Base-by-base conservation (phyloP, 108 stramenopile genomes). In the Pseudonitzschia delicatissima region DNA sequence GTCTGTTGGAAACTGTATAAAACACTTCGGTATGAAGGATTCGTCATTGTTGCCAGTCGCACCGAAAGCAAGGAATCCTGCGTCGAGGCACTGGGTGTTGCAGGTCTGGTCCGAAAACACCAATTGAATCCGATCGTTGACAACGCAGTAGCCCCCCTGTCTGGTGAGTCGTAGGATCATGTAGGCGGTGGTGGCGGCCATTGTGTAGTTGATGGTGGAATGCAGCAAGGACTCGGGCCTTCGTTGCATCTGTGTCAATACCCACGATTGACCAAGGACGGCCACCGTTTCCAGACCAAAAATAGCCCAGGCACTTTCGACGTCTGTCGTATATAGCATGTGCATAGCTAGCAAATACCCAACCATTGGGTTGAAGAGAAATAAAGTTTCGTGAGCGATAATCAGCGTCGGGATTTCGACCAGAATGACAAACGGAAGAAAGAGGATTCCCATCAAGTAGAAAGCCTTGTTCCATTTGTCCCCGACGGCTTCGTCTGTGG, bases 311-410 rank as follows among this genome's bases (percentile, higher is more conserved):
- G 60, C 60, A 27, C 20, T 40, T n/a, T 20, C 4, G 5, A 18
- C 12, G 27, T 61, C 39, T 4, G 60, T 61, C 27, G 39, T 26
- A 25, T 61, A 61, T 37, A 61, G 20, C 60, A 61, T 61, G 20
- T 61, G 60, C 60, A 61, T 61, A 4, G 9, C 36, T 20, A 61
- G 21, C 23, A 61, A 42, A 40, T 33, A 61, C 40, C 60, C 60
- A 26, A 61, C 39, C 60, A 61, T 61, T 4, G 60, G 60, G 20
- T 61, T 61, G 60, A 61, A 61, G 2, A 61, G n/a, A 36, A 61
- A 61, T 5, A 61, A 5, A 25, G 60, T 12, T 27, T 61, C 60
- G 15, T 37, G 28, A 20, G 60, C 36, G 23, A 61, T 40, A 17
- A 42, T 5, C 37, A 61, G 12, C 5, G 39, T 61, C 5, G 60